A percentile compares a stretch with the other conserved stretches of the same genome.
Evolutionary conservation across 2,329 filamentous ascomycete genomes (phyloP).

Genomic region (Juglanconis sp.): DNA sequence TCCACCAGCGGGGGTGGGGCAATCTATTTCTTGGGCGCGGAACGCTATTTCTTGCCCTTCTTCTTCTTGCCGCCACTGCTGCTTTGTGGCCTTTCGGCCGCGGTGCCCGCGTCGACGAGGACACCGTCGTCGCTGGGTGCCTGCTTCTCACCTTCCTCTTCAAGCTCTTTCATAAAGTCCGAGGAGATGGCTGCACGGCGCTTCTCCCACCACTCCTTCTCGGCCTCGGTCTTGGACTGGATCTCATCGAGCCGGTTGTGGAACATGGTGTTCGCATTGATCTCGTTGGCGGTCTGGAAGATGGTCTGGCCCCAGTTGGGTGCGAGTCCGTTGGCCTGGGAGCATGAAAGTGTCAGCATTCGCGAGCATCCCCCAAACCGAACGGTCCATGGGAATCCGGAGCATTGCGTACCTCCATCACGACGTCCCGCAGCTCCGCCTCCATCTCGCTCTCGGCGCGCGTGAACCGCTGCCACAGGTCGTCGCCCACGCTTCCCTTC

Average conservation of each 20-base stretch:
- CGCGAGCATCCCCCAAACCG: not conserved
- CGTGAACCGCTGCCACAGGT: constrained; percentile 88
- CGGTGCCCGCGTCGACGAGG: constrained; percentile 62
- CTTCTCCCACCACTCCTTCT: constrained; percentile 92
- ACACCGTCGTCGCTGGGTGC: constrained; percentile 69
- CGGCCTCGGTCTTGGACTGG: constrained; percentile 64
- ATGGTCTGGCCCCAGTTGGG: constrained; percentile 91
- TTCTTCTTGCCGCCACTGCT: constrained; percentile 51
- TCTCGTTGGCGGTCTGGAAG: constrained; percentile 97
- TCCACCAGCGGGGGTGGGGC: not conserved
- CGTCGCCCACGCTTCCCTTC: constrained; percentile 89
- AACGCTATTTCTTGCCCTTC: constrained; percentile 59
- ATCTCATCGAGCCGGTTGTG: constrained; percentile 74
- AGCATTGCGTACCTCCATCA: constrained; percentile 66
- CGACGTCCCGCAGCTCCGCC: constrained; percentile 89
- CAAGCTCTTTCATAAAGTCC: constrained; percentile 82
- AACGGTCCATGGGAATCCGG: not conserved
- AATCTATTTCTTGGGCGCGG: not conserved
- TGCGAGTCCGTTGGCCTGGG: constrained; percentile 82
- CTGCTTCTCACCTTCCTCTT: constrained; percentile 56
- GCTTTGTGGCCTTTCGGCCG: constrained; percentile 29
- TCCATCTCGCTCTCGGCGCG: constrained; percentile 97
- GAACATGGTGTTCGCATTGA: constrained; percentile 77
- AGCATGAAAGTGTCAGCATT: not conserved
- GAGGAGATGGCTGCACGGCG: constrained; percentile 69